phyloP scores from a whole-genome alignment of 2,329 filamentous ascomycete genomes.

The Daldinia sp. region DNA sequence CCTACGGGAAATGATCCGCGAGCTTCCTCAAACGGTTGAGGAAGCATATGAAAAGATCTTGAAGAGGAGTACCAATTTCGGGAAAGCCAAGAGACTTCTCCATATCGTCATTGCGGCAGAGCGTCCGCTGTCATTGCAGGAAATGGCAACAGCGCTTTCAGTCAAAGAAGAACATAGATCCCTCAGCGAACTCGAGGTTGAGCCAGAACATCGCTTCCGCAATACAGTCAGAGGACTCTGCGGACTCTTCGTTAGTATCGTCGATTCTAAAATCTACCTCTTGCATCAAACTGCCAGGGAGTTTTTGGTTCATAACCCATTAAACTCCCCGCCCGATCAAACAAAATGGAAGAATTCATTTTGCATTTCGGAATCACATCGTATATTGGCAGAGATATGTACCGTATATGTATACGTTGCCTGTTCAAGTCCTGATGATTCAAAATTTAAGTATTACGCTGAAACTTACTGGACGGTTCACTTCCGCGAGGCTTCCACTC shows the following conservation, averaged over 20 bases:
- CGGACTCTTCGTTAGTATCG: conserved; percentile 54
- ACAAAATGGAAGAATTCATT: conserved; percentile 30
- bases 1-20: conserved; percentile 25
- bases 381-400: conserved; percentile 29
- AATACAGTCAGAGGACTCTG: conserved; percentile 49
- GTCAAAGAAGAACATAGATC: conserved; percentile 22
- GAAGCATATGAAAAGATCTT: conserved; percentile 55
- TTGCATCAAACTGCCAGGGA: conserved; percentile 57
- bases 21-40: conserved; percentile 45
- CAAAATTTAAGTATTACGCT: background rate
- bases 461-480: background rate
- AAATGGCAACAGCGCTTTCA: conserved; percentile 52
- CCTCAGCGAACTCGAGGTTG: conserved; percentile 13
- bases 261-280: conserved; percentile 52
- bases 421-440: background rate
- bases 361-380: conserved; percentile 13
- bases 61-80: conserved; percentile 43
- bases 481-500: background rate
- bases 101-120: conserved; percentile 54
- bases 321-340: no score
- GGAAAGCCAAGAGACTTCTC: conserved; percentile 50
- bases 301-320: conserved; percentile 47
- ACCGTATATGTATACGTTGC: conserved; percentile 26
- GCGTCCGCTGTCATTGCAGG: conserved; percentile 51
- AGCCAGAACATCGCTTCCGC: conserved; percentile 33